A percentile compares a stretch with the other conserved stretches of the same genome.
Conservation (phyloP, 139 green algal genomes). For the Yamagishiella unicocca region DNA sequence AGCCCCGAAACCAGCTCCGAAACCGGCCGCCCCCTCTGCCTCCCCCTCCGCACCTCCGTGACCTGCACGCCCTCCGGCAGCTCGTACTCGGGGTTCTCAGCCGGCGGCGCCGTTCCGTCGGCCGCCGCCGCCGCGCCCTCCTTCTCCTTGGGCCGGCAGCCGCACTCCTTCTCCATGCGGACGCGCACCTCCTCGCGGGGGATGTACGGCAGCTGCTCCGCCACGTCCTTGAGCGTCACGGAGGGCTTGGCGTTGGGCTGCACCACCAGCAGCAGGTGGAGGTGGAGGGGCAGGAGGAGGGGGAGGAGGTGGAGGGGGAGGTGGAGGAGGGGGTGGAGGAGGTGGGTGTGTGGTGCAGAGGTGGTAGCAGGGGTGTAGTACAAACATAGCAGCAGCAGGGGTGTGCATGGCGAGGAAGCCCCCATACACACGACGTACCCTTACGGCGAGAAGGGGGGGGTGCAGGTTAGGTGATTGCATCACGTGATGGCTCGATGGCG, state of each 20-base stretch:
- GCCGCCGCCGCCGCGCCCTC: slow-evolving; percentile 14
- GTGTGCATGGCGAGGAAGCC: too few relatives aligned
- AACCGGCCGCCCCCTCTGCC: too few relatives aligned
- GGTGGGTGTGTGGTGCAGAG: too few relatives aligned
- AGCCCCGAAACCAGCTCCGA: too few relatives aligned
- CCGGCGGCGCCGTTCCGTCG: neutral
- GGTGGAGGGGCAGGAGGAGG: neutral
- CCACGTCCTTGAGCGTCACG: slow-evolving; percentile 30
- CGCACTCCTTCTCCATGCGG: slow-evolving; percentile 37
- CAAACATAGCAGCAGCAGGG: too few relatives aligned
- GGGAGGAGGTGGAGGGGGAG: neutral
- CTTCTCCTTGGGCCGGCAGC: neutral
- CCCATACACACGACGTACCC: too few relatives aligned
- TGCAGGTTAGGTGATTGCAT: too few relatives aligned
- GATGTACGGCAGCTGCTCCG: slow-evolving; percentile 17
- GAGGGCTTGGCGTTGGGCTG: slow-evolving; percentile 27
- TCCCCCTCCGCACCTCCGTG: slow-evolving; percentile 35
- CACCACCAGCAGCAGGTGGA: too few relatives aligned
- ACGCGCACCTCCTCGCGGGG: slow-evolving; percentile 11
- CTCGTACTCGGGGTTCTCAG: slow-evolving; percentile 36
- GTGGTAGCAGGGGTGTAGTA: too few relatives aligned
- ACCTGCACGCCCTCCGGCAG: slow-evolving; percentile 20
- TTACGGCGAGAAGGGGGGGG: too few relatives aligned
- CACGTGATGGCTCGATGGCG: too few relatives aligned
- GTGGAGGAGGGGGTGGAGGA: too few relatives aligned